Evolutionary conservation across 257 asterid genomes (phyloP), one percentile per base, ranked within the genome.

Genomic region (Leptodermis oblonga): DNA sequence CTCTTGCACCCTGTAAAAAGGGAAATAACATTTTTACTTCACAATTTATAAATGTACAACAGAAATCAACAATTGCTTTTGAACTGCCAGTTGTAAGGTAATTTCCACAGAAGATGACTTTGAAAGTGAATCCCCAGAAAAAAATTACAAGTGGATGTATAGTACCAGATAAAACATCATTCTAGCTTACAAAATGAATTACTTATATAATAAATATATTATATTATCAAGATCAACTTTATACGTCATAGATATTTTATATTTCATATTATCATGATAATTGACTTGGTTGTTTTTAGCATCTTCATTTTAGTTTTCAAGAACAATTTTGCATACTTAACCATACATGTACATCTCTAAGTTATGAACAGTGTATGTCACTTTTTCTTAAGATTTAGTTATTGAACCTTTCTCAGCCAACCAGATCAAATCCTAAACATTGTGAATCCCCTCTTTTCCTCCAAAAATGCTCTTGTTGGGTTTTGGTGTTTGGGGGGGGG

Each of bases 1-100:
- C 84, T 94, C 99, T 78, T 94, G 99, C 81, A 94, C 97, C 99
- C 99, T 94, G 74, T 56, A 72, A 72, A 74, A 54, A 54, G 34
- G 31, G 26, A 39, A 60, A 60, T 13, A 31, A 26, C 7, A 33
- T 10, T 22, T 73, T 30, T 30, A 22, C 25, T 52, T 42, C 30
- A 11, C 37, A 14, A 45, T 22, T 8, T 10, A 5, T 30, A 20
- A 34, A 20, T 4, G 9, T 1, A 51, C 34, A 31, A 37, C 41
- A 51, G 5, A 4, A 7, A 31, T 12, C 28, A 31, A 41, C n/a
- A 31, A 9, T n/a, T 15, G 45, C 17, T 18, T 59, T 58, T 22
- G 10, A 45, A 36, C 54, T 20, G 66, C 51, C 53, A 41, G n/a
- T 20, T 41, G 62, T 11, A 62, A 62, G 43, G 26, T 23, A 14